Conservation (phyloP, 345 rosid genomes). For the Aquilaria yunnanensis region DNA sequence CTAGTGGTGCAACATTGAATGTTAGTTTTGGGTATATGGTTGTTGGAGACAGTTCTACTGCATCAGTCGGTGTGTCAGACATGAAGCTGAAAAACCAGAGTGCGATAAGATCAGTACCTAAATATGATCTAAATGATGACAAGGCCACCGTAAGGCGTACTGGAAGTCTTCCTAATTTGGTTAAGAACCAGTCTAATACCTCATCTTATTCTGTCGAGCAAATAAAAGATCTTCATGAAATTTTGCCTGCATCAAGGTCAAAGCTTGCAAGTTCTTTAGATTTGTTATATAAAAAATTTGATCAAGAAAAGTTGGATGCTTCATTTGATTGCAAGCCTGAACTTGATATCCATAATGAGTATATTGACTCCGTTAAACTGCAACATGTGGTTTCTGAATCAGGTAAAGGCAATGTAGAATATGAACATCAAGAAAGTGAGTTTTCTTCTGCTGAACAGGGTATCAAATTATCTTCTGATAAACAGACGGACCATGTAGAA, state of each 20-base stretch:
- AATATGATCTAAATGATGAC: slow-evolving; percentile 30
- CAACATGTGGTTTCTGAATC: slow-evolving; percentile 17
- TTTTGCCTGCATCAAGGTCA: slow-evolving; percentile 44
- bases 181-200: slow-evolving; percentile 22
- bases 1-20: slow-evolving; percentile 62
- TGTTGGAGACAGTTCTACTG: slow-evolving; percentile 37
- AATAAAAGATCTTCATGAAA: slow-evolving; percentile 77
- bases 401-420: slow-evolving; percentile 25
- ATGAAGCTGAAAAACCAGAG: slow-evolving; percentile 30
- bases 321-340: slow-evolving; percentile 32
- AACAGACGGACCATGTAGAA: slow-evolving; percentile 23
- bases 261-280: slow-evolving; percentile 34
- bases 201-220: slow-evolving; percentile 37
- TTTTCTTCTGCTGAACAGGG: slow-evolving; percentile 35
- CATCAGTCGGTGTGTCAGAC: slow-evolving; percentile 33
- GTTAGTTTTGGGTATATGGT: slow-evolving; percentile 84
- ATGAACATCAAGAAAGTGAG: slow-evolving; percentile 32
- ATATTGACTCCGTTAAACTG: slow-evolving; percentile 29
- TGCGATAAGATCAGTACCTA: slow-evolving; percentile 26
- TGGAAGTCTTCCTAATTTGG: slow-evolving; percentile 44
- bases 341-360: slow-evolving; percentile 27
- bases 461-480: slow-evolving; percentile 27
- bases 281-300: slow-evolving; percentile 36
- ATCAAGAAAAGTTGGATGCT: slow-evolving; percentile 44
- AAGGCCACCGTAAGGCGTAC: slow-evolving; percentile 26